Conservation (phyloP, 176 grass and related monocot species). For the Themeda triandra region DNA sequence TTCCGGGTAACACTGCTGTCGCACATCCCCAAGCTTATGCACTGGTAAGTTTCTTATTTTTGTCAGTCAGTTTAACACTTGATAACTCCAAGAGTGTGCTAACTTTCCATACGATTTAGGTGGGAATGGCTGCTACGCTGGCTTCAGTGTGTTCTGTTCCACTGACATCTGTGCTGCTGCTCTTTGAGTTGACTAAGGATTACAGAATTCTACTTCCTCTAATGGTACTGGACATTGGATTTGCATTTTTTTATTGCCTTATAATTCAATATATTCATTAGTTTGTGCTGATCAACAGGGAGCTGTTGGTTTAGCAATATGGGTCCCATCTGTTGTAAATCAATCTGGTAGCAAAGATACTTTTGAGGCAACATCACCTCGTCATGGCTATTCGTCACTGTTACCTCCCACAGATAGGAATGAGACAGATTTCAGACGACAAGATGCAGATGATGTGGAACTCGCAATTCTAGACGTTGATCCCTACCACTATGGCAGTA, state of each 20-base stretch:
- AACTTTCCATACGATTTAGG: slow-evolving; percentile 45
- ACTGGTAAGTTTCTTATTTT: slow-evolving; percentile 53
- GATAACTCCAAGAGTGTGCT: background rate
- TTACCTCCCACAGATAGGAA: slow-evolving; percentile 53
- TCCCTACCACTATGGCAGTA: slow-evolving; percentile 45
- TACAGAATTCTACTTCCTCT: slow-evolving; percentile 96
- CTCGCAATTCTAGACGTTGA: slow-evolving; percentile 62
- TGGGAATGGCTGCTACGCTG: slow-evolving; percentile 96
- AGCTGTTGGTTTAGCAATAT: slow-evolving; percentile 97
- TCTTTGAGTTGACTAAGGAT: slow-evolving; percentile 98
- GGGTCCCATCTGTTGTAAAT: slow-evolving; percentile 90
- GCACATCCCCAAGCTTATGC: slow-evolving; percentile 98
- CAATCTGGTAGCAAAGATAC: slow-evolving; percentile 51
- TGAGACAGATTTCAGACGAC: slow-evolving; percentile 40
- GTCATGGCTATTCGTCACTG: slow-evolving; percentile 76
- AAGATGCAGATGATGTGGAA: slow-evolving; percentile 65
- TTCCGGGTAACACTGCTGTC: slow-evolving; percentile 94
- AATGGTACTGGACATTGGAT: slow-evolving; percentile 53
- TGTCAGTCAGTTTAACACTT: slow-evolving; percentile 7
- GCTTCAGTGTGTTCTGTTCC: slow-evolving; percentile 94
- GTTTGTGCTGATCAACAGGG: slow-evolving; percentile 56
- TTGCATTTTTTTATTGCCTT: slow-evolving; percentile 29
- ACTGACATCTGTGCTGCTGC: slow-evolving; percentile 87
- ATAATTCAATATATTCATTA: background rate
- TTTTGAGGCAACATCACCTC: slow-evolving; percentile 49